A percentile compares a stretch with the other conserved stretches of the same genome.
Evolutionary conservation across 1,284 basidiomycete species (phyloP).

Genomic region (Rhodotorula sp.): DNA sequence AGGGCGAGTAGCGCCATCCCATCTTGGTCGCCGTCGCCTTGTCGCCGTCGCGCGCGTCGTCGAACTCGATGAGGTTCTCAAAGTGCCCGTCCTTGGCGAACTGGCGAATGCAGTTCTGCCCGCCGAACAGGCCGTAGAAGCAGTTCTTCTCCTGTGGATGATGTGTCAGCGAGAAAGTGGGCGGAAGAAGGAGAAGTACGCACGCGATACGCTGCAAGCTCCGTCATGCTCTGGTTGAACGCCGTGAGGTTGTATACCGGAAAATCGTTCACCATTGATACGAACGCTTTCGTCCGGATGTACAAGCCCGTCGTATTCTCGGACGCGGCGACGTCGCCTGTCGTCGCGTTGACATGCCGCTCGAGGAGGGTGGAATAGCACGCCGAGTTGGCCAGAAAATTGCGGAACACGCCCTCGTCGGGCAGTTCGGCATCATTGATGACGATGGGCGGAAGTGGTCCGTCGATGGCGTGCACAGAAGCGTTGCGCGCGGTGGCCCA

Average conservation of each 20-base stretch:
- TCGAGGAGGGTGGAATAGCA: neutral
- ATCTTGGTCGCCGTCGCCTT: neutral
- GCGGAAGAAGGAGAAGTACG: neutral
- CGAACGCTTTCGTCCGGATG: neutral
- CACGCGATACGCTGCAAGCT: neutral
- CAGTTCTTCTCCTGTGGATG: neutral
- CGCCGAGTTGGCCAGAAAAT: neutral
- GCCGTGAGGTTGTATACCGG: conserved; percentile 3
- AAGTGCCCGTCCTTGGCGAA: conserved; percentile 5
- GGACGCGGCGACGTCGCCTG: neutral
- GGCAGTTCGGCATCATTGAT: neutral
- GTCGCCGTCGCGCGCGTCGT: neutral
- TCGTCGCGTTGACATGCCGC: too few relatives aligned
- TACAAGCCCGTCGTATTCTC: neutral
- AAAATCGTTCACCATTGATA: neutral
- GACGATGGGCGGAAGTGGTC: neutral
- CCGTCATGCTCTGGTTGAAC: neutral
- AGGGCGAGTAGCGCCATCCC: conserved; percentile 8
- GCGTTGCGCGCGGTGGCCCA: conserved; percentile 3
- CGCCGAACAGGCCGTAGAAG: neutral
- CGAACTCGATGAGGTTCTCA: conserved; percentile 14
- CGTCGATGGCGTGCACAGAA: neutral
- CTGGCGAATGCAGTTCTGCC: neutral
- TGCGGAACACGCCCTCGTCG: neutral
- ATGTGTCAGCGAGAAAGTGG: neutral